Evolutionary conservation across 2,329 filamentous ascomycete genomes (phyloP).

Genomic region (Colletotrichum sp.): DNA sequence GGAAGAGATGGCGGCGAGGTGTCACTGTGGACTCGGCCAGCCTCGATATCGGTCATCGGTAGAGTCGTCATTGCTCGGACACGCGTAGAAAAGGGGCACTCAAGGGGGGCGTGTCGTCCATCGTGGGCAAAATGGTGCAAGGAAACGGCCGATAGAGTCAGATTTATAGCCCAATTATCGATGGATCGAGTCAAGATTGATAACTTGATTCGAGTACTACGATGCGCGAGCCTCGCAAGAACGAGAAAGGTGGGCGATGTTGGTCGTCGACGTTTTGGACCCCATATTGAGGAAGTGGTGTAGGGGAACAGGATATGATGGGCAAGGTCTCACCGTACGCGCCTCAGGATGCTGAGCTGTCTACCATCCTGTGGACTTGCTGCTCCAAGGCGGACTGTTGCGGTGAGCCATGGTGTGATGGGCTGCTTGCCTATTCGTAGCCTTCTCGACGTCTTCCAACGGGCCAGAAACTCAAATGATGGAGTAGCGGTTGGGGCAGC

Average conservation of each 20-base stretch:
- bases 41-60: neutral
- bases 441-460: neutral
- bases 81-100: neutral
- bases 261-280: neutral
- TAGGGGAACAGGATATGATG: neutral
- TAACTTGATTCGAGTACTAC: neutral
- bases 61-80: neutral
- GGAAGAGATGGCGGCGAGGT: neutral
- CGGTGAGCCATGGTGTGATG: neutral
- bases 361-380: neutral
- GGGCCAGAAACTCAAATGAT: neutral
- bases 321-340: neutral
- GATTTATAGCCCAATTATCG: fast-evolving
- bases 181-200: neutral
- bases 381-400: neutral
- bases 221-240: neutral
- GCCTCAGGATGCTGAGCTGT: neutral
- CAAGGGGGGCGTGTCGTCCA: neutral
- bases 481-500: neutral
- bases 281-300: neutral
- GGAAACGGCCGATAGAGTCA: neutral
- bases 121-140: neutral
- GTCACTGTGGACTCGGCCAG: neutral
- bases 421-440: neutral
- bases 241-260: neutral